phyloP scores from a whole-genome alignment of 768 basidiomycete species.

The Boletus subparvulus region DNA sequence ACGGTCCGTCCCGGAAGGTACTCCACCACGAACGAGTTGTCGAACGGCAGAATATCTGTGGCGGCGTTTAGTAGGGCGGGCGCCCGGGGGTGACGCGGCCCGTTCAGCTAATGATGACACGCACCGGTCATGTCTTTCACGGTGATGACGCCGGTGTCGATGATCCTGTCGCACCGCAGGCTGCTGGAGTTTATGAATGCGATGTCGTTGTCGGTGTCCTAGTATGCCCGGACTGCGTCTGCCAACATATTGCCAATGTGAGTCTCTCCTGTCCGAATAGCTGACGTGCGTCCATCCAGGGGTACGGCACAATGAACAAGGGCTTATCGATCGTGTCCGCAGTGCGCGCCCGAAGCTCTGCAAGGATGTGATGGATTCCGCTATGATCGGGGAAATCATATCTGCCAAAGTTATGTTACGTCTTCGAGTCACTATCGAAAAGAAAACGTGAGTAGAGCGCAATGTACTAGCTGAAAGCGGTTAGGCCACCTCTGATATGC shows the following conservation, averaged over 20 bases:
- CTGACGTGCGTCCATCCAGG: constrained; percentile 4
- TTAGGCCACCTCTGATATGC: background rate
- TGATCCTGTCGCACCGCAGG: constrained; percentile 7
- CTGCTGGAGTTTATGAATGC: constrained; percentile 5
- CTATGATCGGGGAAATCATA: constrained; percentile 4
- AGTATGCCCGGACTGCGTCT: constrained; percentile 20
- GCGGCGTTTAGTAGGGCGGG: background rate
- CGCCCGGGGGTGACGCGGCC: no score
- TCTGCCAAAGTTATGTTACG: constrained; percentile 4
- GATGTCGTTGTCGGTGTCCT: constrained; percentile 20
- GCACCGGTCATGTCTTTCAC: constrained; percentile 17
- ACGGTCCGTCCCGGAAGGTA: background rate
- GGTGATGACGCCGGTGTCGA: background rate
- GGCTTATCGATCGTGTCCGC: background rate
- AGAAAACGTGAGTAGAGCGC: background rate
- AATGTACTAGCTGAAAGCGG: background rate
- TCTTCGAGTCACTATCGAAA: constrained; percentile 1
- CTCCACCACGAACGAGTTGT: constrained; percentile 5
- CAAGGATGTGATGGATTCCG: background rate
- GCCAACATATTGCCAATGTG: constrained; percentile 7
- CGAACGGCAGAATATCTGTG: constrained; percentile 4
- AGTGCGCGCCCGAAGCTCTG: background rate
- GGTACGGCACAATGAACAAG: constrained; percentile 3
- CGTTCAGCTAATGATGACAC: background rate
- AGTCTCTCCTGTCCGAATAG: background rate